phyloP scores from a whole-genome alignment of 257 asterid species.

The Penstemon eatonii region DNA sequence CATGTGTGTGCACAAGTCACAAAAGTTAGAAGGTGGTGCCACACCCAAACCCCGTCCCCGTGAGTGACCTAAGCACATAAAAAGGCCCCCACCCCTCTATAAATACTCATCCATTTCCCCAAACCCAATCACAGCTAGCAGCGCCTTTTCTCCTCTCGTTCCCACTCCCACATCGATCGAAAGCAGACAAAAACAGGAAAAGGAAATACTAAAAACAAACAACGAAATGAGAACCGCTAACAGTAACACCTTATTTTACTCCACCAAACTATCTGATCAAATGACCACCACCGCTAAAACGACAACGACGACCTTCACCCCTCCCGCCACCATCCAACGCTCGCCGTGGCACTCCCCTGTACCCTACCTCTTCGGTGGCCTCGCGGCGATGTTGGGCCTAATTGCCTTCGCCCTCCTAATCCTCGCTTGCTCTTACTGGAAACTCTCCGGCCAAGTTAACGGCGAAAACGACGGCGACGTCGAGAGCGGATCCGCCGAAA shows the following conservation, averaged over 20 bases:
- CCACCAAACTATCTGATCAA: background rate
- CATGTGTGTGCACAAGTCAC: too few relatives aligned
- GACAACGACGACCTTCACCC: slow-evolving; percentile 37
- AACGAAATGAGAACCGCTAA: slow-evolving; percentile 35
- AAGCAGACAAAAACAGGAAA: background rate
- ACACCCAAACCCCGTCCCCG: background rate
- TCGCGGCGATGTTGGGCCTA: slow-evolving; percentile 59
- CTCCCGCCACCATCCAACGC: slow-evolving; percentile 43
- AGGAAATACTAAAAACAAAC: background rate
- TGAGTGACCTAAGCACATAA: slow-evolving; percentile 37
- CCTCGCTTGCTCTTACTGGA: slow-evolving; percentile 73
- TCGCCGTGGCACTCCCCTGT: slow-evolving; percentile 74
- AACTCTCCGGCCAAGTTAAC: slow-evolving; percentile 32
- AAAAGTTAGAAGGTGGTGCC: background rate
- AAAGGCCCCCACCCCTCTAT: slow-evolving; percentile 22
- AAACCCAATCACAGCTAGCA: slow-evolving; percentile 23
- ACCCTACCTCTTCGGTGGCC: slow-evolving; percentile 70
- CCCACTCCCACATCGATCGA: slow-evolving; percentile 3
- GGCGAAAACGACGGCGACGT: slow-evolving; percentile 30
- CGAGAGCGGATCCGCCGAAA: slow-evolving; percentile 39
- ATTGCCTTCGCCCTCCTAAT: slow-evolving; percentile 69
- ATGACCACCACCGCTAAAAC: slow-evolving; percentile 39
- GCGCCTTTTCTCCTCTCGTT: slow-evolving; percentile 5
- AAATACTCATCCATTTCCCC: slow-evolving; percentile 33
- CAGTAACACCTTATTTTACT: slow-evolving; percentile 35